phyloP scores from a whole-genome alignment of 116 monocot genomes.

The Trichopus zeylanicus region DNA sequence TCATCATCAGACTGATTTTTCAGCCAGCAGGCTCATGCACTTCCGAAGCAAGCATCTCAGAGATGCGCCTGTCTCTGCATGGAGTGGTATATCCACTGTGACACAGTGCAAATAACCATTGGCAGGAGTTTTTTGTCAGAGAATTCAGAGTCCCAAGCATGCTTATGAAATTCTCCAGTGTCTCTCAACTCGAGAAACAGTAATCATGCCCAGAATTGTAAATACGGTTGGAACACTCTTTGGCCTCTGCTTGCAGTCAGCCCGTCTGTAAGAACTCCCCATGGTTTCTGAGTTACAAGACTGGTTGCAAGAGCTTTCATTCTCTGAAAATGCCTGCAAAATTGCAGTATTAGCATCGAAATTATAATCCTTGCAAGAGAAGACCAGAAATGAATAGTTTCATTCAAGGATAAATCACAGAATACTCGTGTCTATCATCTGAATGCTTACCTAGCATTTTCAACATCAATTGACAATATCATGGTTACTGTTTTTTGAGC shows the following conservation, averaged over 20 bases:
- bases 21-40: slow-evolving; percentile 53
- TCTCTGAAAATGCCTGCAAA: slow-evolving; percentile 44
- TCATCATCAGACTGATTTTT: slow-evolving; percentile 60
- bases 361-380: not conserved
- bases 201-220: slow-evolving; percentile 33
- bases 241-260: slow-evolving; percentile 4
- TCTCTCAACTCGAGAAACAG: slow-evolving; percentile 40
- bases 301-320: slow-evolving; percentile 24
- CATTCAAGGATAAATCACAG: too few relatives aligned
- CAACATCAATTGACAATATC: too few relatives aligned
- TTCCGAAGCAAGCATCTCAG: slow-evolving; percentile 71
- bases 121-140: slow-evolving; percentile 49
- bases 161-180: slow-evolving; percentile 41
- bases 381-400: too few relatives aligned
- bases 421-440: too few relatives aligned
- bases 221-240: slow-evolving; percentile 35
- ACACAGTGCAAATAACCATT: slow-evolving; percentile 73
- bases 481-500: too few relatives aligned
- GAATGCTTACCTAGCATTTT: too few relatives aligned
- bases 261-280: slow-evolving; percentile 6
- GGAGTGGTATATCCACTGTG: slow-evolving; percentile 62
- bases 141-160: slow-evolving; percentile 24
- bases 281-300: not conserved
- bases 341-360: not conserved
- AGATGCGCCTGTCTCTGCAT: slow-evolving; percentile 59